These are phyloP conservation scores for Diaporthe sp. DNA, from an alignment of 2,329 filamentous ascomycete genomes.

Conservation along the genomic window DNA sequence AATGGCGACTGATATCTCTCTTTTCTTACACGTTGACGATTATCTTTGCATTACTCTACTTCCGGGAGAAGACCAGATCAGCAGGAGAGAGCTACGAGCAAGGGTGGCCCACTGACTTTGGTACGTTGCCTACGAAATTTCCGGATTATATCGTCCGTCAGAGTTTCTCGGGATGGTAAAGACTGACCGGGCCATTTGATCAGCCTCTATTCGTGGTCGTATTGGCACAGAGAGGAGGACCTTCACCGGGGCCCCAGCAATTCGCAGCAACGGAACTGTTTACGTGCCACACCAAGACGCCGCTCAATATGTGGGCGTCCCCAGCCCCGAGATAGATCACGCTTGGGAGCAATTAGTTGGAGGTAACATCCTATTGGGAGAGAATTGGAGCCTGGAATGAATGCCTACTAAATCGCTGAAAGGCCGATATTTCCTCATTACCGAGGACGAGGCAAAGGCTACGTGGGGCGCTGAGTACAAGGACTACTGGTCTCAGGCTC, in stretches of 20 bases:
- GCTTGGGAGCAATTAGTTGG: not conserved
- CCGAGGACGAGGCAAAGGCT: not conserved
- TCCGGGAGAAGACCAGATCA: not conserved
- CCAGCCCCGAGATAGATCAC: not conserved
- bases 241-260: not conserved
- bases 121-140: not conserved
- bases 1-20: not conserved
- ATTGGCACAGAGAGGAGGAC: not conserved
- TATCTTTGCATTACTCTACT: not conserved
- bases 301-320: not conserved
- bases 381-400: not conserved
- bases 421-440: not conserved
- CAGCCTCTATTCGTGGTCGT: not conserved
- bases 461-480: not conserved
- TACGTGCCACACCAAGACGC: not conserved
- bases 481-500: not conserved
- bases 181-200: not conserved
- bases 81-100: not conserved
- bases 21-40: not conserved
- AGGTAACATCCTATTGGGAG: not conserved
- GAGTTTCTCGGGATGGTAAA: not conserved
- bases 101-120: not conserved
- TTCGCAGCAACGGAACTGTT: not conserved
- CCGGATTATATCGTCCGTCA: not conserved
- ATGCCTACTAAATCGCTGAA: not conserved